These are phyloP conservation scores for Balamuthia mandrillaris DNA, from an alignment of 208 protist species.

Conservation along the genomic window DNA sequence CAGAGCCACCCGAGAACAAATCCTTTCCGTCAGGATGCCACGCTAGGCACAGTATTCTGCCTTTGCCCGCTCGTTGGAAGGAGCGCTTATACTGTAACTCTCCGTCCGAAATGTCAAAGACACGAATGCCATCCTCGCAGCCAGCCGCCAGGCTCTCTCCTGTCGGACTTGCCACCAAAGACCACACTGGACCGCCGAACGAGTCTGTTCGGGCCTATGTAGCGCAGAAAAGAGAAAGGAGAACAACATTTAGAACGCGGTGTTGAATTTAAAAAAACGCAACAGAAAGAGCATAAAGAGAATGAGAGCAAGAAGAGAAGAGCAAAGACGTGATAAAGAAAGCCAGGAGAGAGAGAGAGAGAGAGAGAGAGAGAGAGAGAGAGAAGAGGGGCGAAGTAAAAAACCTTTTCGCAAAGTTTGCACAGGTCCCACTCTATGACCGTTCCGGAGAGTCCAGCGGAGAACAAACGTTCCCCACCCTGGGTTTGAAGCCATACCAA, in stretches of 20 bases:
- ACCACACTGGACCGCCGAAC: conserved; percentile 11
- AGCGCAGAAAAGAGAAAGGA: not conserved
- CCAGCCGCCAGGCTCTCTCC: not conserved
- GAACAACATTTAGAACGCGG: not conserved
- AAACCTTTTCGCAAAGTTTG: not conserved
- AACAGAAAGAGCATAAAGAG: not conserved
- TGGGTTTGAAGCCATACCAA: not conserved
- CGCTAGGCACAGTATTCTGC: not conserved
- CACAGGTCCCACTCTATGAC: conserved; percentile 2
- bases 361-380: not conserved
- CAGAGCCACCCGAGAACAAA: not conserved
- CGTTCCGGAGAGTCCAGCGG: not conserved
- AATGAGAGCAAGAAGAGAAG: not conserved
- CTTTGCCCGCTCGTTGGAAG: not conserved
- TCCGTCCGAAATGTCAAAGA: conserved; percentile 8
- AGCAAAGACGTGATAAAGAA: not conserved
- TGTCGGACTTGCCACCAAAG: not conserved
- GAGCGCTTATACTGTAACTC: not conserved
- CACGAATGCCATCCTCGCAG: not conserved
- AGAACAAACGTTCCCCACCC: not conserved
- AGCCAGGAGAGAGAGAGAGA: not conserved
- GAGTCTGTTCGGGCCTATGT: not conserved
- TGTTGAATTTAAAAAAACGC: not conserved
- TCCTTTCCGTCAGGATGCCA: not conserved
- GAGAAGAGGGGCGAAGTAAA: not conserved